Base-by-base conservation (phyloP, 2,329 filamentous ascomycete genomes). In the Trematosphaeria pertusa region DNA sequence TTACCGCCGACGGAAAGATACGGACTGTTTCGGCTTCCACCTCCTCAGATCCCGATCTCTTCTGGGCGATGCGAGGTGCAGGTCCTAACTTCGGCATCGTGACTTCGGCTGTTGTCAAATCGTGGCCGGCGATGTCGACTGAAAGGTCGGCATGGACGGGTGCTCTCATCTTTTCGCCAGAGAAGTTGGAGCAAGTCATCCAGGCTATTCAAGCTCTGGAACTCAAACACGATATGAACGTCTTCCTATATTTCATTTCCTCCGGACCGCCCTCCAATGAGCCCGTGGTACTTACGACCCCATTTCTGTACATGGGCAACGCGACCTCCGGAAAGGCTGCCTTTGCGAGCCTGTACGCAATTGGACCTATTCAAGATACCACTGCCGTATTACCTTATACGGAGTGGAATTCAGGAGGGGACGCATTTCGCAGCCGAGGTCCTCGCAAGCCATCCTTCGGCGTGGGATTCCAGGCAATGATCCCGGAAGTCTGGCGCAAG, bases 391-490 rank as follows among this genome's bases (percentile, higher is more conserved):
- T 61, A 1, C 61, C 65, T 0, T 75, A 74, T 52, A 62, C 62
- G 22, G 20, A 51, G 12, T 74, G 72, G 72, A 76, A 76, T 49
- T 51, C 56, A 1, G 71, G 53, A 2, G 62, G 54, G 18, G 66
- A 73, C 43, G 37, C 46, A 1, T 71, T 72, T 52, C 75, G 73
- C 52, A 38, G 46, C 2, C 51, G 52, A 1, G 69, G 66, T 5
- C 65, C 54, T 0, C 69, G 72, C 26, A 75, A 75, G 54, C 73
- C 72, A 3, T 57, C 66, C 2, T 73, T 60, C 42, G 58, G 52
- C 17, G 62, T 58, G 1, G 62, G 62, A 3, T 46, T 75, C 34
- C 48, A 58, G 6, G 58, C 47, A 7, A 59, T 76, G 59, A 50
- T 62, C 18, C 52, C 70, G 0, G 30, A 54, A 1, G 58, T 59